phyloP scores from a whole-genome alignment of 352 stramenopile species.

The Globisporangium megalacanthum region DNA sequence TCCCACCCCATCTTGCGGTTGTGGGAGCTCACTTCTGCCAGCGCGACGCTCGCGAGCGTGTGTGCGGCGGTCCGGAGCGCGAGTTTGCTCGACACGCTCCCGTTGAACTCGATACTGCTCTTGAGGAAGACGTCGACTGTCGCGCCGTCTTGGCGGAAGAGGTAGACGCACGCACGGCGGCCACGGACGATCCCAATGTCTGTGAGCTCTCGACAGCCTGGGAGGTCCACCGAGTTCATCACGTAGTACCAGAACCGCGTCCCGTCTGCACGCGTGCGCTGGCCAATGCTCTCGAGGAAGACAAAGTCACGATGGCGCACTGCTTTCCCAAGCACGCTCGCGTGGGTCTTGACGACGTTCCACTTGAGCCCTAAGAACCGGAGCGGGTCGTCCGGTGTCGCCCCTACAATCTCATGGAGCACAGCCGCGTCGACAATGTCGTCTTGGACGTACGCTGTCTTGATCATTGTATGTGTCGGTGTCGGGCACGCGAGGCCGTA shows the following conservation, averaged over 20 bases:
- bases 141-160: conserved; percentile 21
- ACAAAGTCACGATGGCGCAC: conserved; percentile 41
- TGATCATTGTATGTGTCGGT: conserved; percentile 24
- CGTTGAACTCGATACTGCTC: conserved; percentile 32
- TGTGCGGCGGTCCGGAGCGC: conserved; percentile 18
- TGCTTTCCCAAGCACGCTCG: conserved; percentile 14
- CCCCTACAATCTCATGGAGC: conserved; percentile 25
- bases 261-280: conserved; percentile 24
- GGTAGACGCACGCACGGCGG: conserved; percentile 23
- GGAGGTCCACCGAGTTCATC: conserved; percentile 55
- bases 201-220: conserved; percentile 18
- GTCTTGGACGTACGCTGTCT: conserved; percentile 30
- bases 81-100: conserved; percentile 29
- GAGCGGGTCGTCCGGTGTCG: conserved; percentile 35
- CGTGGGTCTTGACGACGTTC: conserved; percentile 13
- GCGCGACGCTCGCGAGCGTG: conserved; percentile 16
- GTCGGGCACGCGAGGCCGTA: conserved; percentile 37
- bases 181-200: conserved; percentile 36
- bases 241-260: conserved; percentile 52
- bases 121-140: conserved; percentile 44
- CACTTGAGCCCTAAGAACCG: conserved; percentile 47
- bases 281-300: conserved; percentile 49
- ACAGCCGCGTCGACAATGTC: conserved; percentile 18
- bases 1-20: conserved; percentile 8
- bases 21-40: conserved; percentile 3